Percentiles rank a stretch among this genome's conserved stretches.
phyloP scores from a whole-genome alignment of 768 basidiomycete genomes.

The Pseudohyphozyma bogoriensis region DNA sequence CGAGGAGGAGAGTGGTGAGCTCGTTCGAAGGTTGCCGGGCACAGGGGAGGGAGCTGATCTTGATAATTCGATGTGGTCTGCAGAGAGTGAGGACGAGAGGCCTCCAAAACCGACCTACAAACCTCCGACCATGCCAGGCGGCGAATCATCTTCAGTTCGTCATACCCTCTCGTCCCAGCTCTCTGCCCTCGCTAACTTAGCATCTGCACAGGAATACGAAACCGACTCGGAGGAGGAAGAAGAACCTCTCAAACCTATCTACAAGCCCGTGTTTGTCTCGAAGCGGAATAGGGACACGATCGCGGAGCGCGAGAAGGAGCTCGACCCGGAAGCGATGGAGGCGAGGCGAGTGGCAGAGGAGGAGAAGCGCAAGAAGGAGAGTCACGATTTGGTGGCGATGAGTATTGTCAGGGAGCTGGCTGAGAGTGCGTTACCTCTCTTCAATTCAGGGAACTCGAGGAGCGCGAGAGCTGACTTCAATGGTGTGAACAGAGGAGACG shows the following conservation, averaged over 20 bases:
- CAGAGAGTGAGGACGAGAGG: constrained; percentile 38
- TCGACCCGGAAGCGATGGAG: constrained; percentile 63
- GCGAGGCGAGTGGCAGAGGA: constrained; percentile 61
- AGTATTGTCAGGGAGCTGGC: constrained; percentile 82
- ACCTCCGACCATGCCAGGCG: constrained; percentile 3
- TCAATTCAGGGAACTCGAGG: background rate
- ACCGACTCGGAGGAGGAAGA: constrained; percentile 66
- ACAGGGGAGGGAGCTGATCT: no score
- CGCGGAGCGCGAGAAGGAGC: constrained; percentile 54
- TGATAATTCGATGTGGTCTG: no score
- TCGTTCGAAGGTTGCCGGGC: no score
- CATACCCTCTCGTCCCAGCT: constrained; percentile 3
- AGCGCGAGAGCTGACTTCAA: background rate
- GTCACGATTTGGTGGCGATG: constrained; percentile 86
- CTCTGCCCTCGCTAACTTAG: background rate
- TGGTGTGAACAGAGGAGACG: constrained; percentile 63
- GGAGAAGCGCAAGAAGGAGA: constrained; percentile 74
- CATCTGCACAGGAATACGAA: constrained; percentile 78
- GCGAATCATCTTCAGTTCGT: constrained; percentile 18
- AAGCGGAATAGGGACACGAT: constrained; percentile 58
- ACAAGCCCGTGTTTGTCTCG: constrained; percentile 86
- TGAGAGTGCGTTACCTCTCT: constrained; percentile 57
- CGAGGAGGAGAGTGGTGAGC: constrained; percentile 39
- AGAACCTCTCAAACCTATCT: constrained; percentile 59
- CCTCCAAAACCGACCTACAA: constrained; percentile 27